These are phyloP conservation scores for Noccaea bulbosa DNA, from an alignment of 345 rosid species.

Conservation along the genomic window DNA sequence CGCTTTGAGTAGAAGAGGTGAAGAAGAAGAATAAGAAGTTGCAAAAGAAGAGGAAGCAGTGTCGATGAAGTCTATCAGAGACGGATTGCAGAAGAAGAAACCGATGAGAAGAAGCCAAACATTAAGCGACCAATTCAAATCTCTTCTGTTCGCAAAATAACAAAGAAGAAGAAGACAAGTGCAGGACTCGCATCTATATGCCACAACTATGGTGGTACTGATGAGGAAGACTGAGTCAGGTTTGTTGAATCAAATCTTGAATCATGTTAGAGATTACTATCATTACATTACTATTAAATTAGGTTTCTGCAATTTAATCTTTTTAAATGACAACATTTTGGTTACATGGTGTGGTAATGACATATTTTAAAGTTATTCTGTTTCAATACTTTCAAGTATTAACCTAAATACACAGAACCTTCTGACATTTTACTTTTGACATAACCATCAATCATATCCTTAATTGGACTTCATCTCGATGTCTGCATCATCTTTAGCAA, in stretches of 20 bases:
- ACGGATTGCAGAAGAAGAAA: background rate
- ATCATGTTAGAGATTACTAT: background rate
- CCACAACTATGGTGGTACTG: constrained; percentile 14
- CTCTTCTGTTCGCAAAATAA: background rate
- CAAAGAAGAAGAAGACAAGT: constrained; percentile 23
- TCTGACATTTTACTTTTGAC: background rate
- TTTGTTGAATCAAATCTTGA: background rate
- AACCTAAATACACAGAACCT: constrained; percentile 3
- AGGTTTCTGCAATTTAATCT: background rate
- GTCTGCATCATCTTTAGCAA: constrained; percentile 53
- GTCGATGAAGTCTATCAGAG: constrained; percentile 18
- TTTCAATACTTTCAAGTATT: constrained; percentile 15
- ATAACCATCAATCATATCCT: constrained; percentile 26
- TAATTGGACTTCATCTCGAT: constrained; percentile 82
- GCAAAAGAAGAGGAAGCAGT: constrained; percentile 6
- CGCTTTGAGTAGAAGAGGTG: background rate
- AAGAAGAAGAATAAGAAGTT: constrained; percentile 1
- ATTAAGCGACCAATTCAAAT: background rate
- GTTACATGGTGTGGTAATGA: constrained; percentile 12
- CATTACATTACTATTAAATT: background rate
- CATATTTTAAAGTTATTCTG: background rate
- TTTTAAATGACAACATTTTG: constrained; percentile 16
- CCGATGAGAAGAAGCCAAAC: constrained; percentile 1
- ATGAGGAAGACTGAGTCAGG: constrained; percentile 23
- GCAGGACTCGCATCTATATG: constrained; percentile 8